Percentiles rank a stretch among this genome's conserved stretches.
Evolutionary conservation across 2,329 filamentous ascomycete species (phyloP).

Genomic region (Neocucurbitaria cava): DNA sequence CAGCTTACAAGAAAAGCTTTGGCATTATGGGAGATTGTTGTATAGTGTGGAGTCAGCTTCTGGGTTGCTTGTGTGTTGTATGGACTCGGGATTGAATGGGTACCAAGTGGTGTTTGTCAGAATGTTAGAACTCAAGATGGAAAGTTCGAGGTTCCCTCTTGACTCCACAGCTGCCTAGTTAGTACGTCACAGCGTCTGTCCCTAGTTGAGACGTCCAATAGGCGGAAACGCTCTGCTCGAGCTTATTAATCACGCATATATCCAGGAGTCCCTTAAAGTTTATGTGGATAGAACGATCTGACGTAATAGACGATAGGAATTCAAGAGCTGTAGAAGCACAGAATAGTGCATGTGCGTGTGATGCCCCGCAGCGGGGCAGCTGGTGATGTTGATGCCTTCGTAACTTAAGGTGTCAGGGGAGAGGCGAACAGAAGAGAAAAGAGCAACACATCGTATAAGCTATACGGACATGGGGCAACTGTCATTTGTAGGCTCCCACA

Average conservation of each 20-base stretch:
- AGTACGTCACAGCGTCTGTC: constrained; percentile 10
- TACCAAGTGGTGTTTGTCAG: background rate
- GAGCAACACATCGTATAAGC: background rate
- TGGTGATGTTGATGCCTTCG: background rate
- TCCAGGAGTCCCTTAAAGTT: no score
- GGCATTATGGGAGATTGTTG: constrained; percentile 20
- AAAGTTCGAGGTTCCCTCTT: background rate
- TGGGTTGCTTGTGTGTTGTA: background rate
- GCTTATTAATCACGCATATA: background rate
- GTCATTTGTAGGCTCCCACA: background rate
- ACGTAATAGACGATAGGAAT: no score
- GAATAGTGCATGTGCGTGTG: background rate
- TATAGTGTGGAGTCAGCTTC: background rate
- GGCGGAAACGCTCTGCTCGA: background rate
- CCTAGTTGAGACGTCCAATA: background rate
- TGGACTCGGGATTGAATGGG: background rate
- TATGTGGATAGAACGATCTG: no score
- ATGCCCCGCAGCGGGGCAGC: background rate
- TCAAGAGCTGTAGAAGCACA: background rate
- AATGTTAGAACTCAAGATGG: background rate
- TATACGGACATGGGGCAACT: background rate
- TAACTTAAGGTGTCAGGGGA: no score
- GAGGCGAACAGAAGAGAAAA: background rate
- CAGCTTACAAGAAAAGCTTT: constrained; percentile 36
- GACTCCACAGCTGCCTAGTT: constrained; percentile 4